Base-by-base conservation (phyloP, 495 filamentous ascomycete species). In the Letharia lupina region DNA sequence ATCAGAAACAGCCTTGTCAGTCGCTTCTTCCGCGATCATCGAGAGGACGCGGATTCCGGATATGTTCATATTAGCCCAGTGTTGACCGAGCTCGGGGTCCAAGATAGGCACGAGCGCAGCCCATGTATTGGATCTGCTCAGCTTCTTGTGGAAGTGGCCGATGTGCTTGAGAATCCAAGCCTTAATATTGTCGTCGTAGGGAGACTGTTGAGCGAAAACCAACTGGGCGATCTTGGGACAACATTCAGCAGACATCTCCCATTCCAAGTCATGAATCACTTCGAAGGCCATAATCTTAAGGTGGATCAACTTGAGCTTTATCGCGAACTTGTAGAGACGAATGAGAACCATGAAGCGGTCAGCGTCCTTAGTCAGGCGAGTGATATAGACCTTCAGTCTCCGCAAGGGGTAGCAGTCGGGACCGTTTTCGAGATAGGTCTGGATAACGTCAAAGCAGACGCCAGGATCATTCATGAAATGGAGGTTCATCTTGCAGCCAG, bases 401-500 rank as follows among this genome's bases (percentile, higher is more conserved):
- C 66, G 58, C 42, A 45, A 39, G 37, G 60, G 40, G 62, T 63
- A 69, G 20, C 58, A 16, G 33, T 70, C 69, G 18, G 69, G 64
- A n/a, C 67, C 69, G 35, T 69, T 41, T 48, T 67, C 62, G 13
- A 73, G 59, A 50, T 73, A 71, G 28, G 54, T 47, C 41, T 67
- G 60, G 16, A 65, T 60, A 28, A 61, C 59, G 7, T 68, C 59
- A 45, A 73, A 50, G 62, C 65, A 66, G n/a, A 62, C 45, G 18
- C 59, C 67, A 12, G 59, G 62, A 37, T 62, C 65, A 9, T 54
- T 35, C n/a, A 66, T 64, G 59, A 73, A 69, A 5, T 64, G 59
- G n/a, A 73, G 59, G 16, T 37, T 42, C 44, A 67, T 71, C 11
- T 65, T 61, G 54, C 69, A 67, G 33, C 65, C 62, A 5, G 44